Evolutionary conservation across 495 filamentous ascomycete species (phyloP).

Genomic region (Penicillium steckii): DNA sequence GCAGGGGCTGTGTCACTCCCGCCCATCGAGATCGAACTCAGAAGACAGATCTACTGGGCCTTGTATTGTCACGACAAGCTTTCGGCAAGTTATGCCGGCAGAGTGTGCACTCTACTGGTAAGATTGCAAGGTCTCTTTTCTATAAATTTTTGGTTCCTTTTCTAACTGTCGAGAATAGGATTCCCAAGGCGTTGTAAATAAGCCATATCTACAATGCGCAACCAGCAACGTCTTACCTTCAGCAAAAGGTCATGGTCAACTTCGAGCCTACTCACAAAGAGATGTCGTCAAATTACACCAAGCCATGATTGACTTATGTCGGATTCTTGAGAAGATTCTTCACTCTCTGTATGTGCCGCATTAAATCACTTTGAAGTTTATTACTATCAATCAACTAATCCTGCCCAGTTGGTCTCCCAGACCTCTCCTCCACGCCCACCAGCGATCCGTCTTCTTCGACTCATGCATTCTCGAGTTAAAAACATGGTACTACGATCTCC

Average conservation of each 20-base stretch:
- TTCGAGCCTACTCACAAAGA: slow-evolving; percentile 13
- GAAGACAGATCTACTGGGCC: slow-evolving; percentile 33
- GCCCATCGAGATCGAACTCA: slow-evolving; percentile 24
- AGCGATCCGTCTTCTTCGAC: slow-evolving; percentile 24
- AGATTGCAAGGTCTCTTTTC: no score
- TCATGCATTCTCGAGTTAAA: slow-evolving; percentile 28
- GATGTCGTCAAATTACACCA: slow-evolving; percentile 20
- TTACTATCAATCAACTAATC: neutral
- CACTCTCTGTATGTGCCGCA: slow-evolving; percentile 21
- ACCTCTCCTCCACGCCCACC: slow-evolving; percentile 14
- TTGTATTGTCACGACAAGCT: slow-evolving; percentile 33
- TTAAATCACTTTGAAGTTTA: no score
- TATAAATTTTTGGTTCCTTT: neutral
- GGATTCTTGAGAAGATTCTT: slow-evolving; percentile 28
- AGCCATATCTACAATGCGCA: slow-evolving; percentile 20
- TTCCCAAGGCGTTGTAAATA: slow-evolving; percentile 28
- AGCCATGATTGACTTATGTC: slow-evolving; percentile 28
- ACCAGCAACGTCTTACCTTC: slow-evolving; percentile 13
- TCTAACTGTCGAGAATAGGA: slow-evolving; percentile 15
- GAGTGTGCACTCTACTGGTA: slow-evolving; percentile 33
- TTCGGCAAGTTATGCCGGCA: slow-evolving; percentile 29
- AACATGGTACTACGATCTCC: slow-evolving; percentile 29
- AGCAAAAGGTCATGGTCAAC: slow-evolving; percentile 19
- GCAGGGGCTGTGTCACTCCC: slow-evolving; percentile 19
- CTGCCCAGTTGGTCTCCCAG: slow-evolving; percentile 27